Evolutionary conservation across 192 early-diverging fungal genomes (phyloP).

Genomic region (Neocallimastix lanati): DNA sequence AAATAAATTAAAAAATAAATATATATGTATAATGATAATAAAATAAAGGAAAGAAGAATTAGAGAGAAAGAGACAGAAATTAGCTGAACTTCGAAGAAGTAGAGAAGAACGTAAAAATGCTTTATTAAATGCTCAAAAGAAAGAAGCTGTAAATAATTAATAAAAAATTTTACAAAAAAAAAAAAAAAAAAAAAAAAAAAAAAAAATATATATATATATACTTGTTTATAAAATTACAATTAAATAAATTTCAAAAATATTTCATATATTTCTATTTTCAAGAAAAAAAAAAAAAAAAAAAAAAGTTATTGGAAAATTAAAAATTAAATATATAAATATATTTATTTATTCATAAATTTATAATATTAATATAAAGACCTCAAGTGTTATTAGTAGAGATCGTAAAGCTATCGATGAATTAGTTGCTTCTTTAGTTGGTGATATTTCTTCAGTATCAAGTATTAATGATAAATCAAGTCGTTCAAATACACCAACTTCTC

Average conservation of each 20-base stretch:
- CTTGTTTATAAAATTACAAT: too few relatives aligned
- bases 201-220: too few relatives aligned
- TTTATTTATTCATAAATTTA: too few relatives aligned
- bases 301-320: too few relatives aligned
- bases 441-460: slow-evolving; percentile 18
- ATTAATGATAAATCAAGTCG: background rate
- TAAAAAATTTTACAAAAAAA: too few relatives aligned
- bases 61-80: slow-evolving; percentile 77
- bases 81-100: slow-evolving; percentile 67
- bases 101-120: slow-evolving; percentile 54
- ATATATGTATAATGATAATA: background rate
- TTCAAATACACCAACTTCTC: slow-evolving; percentile 7
- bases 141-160: slow-evolving; percentile 1
- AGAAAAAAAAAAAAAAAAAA: too few relatives aligned
- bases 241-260: too few relatives aligned
- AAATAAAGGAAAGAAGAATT: slow-evolving; percentile 37
- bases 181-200: too few relatives aligned
- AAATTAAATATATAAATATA: too few relatives aligned
- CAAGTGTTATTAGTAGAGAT: slow-evolving; percentile 9
- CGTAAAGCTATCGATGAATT: slow-evolving; percentile 68
- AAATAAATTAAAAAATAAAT: too few relatives aligned
- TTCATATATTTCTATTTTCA: too few relatives aligned
- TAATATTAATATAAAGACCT: background rate
- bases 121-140: slow-evolving; percentile 9
- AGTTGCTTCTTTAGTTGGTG: slow-evolving; percentile 67